phyloP scores from a whole-genome alignment of 2,329 filamentous ascomycete species.

The Aspergillus flavus region DNA sequence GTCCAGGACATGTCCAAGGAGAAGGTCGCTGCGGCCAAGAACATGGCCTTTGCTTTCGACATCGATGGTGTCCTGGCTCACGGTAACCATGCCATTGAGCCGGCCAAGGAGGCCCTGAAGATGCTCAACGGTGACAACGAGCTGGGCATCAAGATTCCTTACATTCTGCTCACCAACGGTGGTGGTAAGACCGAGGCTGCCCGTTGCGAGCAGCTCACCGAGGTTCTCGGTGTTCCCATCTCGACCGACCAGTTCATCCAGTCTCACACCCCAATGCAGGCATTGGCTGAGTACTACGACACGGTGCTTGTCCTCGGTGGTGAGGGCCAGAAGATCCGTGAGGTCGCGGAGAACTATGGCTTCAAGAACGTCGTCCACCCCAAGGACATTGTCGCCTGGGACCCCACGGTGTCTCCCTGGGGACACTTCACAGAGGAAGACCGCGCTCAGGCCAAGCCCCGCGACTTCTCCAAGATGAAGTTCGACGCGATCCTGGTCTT shows the following conservation, averaged over 20 bases:
- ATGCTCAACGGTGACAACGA: constrained; percentile 77
- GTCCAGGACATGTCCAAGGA: constrained; percentile 68
- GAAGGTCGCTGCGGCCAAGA: constrained; percentile 70
- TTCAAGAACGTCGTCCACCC: constrained; percentile 74
- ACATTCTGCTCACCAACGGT: constrained; percentile 76
- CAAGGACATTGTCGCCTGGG: constrained; percentile 73
- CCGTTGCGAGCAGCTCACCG: constrained; percentile 67
- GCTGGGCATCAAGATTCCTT: constrained; percentile 74
- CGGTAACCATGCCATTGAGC: constrained; percentile 69
- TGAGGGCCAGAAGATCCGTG: constrained; percentile 73
- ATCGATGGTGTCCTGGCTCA: constrained; percentile 73
- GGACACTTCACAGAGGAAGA: constrained; percentile 69
- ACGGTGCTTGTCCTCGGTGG: constrained; percentile 76
- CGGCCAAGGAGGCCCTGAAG: constrained; percentile 66
- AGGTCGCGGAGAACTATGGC: constrained; percentile 72
- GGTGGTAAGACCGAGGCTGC: constrained; percentile 70
- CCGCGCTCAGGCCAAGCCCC: constrained; percentile 66
- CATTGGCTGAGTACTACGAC: constrained; percentile 73
- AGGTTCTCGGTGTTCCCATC: constrained; percentile 67
- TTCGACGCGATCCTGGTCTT: constrained; percentile 77
- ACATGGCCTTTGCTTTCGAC: constrained; percentile 77
- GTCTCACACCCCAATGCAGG: constrained; percentile 76
- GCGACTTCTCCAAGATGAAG: constrained; percentile 71
- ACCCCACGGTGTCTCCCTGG: constrained; percentile 70
- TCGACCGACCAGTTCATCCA: constrained; percentile 75